Conservation (phyloP, 108 stramenopile genomes). For the Stephanodiscus minutulus region DNA sequence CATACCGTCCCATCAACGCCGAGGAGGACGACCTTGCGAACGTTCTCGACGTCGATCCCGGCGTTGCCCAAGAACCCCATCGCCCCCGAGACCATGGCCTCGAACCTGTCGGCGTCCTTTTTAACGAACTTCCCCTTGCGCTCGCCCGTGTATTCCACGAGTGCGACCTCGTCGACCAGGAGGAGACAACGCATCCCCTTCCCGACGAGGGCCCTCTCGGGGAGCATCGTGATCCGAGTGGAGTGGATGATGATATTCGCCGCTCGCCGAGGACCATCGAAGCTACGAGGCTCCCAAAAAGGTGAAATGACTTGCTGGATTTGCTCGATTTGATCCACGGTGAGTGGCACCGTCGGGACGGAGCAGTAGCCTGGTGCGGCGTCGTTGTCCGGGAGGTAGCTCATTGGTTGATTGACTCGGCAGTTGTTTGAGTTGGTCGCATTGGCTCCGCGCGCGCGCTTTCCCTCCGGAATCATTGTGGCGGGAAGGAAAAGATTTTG, state of each 20-base stretch:
- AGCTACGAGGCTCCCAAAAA: too few species aligned
- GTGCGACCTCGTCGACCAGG: neutral
- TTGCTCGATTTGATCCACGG: constrained; percentile 3
- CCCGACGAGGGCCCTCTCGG: constrained; percentile 17
- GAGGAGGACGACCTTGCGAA: constrained; percentile 2
- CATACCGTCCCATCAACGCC: constrained; percentile 23
- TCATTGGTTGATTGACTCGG: too few species aligned
- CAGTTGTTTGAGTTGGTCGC: too few species aligned
- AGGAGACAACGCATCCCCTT: constrained; percentile 13
- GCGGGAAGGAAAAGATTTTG: too few species aligned
- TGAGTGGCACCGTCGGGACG: constrained; percentile 7
- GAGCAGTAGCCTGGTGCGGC: constrained; percentile 19
- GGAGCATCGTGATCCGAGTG: constrained; percentile 14
- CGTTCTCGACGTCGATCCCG: too few species aligned
- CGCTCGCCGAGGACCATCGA: too few species aligned
- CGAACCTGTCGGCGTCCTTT: constrained; percentile 21
- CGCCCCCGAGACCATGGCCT: constrained; percentile 22
- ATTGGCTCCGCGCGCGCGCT: too few species aligned
- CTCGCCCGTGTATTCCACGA: constrained; percentile 22
- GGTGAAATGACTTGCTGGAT: too few species aligned
- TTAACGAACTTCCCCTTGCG: constrained; percentile 23
- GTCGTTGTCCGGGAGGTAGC: constrained; percentile 2
- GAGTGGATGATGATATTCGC: too few species aligned
- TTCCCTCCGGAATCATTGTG: too few species aligned
- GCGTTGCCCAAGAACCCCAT: too few species aligned